Evolutionary conservation across 306 rosid species (phyloP).

Genomic region (Prinsepia uniflora): DNA sequence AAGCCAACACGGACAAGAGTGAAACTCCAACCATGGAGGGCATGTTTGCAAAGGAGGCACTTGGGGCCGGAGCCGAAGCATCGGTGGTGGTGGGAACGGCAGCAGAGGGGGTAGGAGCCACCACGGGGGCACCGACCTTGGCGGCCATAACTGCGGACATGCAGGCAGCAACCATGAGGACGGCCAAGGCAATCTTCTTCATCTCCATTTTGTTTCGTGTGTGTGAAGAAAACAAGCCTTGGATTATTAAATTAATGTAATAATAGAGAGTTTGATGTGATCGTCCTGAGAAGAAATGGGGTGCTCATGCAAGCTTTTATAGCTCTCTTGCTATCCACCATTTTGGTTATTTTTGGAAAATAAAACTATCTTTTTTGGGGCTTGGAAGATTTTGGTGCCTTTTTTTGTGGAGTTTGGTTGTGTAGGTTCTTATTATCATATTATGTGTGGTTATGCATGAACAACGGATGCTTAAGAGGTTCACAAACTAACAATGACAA

Average conservation of each 20-base stretch:
- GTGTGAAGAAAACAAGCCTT: slow-evolving; percentile 1
- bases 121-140: background rate
- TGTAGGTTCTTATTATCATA: background rate
- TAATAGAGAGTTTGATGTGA: background rate
- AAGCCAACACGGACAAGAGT: slow-evolving; percentile 16
- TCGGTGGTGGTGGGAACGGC: background rate
- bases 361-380: background rate
- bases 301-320: slow-evolving; percentile 7
- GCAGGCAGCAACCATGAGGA: slow-evolving; percentile 13
- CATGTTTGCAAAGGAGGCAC: background rate
- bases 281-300: slow-evolving; percentile 13
- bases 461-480: background rate
- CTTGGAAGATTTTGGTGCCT: background rate
- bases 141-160: slow-evolving; percentile 18
- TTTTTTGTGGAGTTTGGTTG: background rate
- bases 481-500: background rate
- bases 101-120: background rate
- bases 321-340: background rate
- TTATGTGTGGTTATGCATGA: slow-evolving; percentile 4
- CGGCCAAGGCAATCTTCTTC: slow-evolving; percentile 18
- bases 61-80: background rate
- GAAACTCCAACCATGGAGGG: slow-evolving; percentile 18
- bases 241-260: background rate
- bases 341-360: background rate
- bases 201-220: slow-evolving; percentile 13